phyloP scores from a whole-genome alignment of 352 stramenopile genomes.

The Pilasporangium apinafurcum region DNA sequence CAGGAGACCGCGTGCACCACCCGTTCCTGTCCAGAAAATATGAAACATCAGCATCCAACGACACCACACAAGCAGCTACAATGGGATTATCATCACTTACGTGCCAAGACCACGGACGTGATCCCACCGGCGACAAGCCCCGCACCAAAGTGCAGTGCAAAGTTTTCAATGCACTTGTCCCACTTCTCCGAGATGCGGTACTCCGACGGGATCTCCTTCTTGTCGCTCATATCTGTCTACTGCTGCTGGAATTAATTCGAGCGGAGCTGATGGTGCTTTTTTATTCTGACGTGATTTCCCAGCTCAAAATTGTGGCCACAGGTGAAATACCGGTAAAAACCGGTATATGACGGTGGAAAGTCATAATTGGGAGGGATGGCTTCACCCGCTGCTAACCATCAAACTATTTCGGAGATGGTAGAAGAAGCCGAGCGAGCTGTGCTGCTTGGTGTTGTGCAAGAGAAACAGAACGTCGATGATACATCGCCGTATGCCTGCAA shows the following conservation, averaged over 20 bases:
- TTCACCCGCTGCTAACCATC: no score
- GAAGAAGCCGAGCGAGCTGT: slow-evolving; percentile 48
- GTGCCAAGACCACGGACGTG: slow-evolving; percentile 75
- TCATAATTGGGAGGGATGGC: no score
- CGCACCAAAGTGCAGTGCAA: slow-evolving; percentile 79
- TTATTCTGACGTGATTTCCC: slow-evolving; percentile 11
- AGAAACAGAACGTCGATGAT: slow-evolving; percentile 59
- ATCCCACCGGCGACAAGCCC: slow-evolving; percentile 76
- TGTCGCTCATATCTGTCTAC: slow-evolving; percentile 5
- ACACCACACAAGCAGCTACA: slow-evolving; percentile 3
- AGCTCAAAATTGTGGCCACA: background rate
- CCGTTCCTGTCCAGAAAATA: slow-evolving; percentile 34
- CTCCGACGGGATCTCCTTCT: slow-evolving; percentile 75
- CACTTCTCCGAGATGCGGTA: slow-evolving; percentile 89
- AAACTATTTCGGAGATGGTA: no score
- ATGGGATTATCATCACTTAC: slow-evolving; percentile 27
- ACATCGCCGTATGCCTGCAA: slow-evolving; percentile 71
- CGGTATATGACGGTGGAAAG: background rate
- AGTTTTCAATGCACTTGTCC: slow-evolving; percentile 89
- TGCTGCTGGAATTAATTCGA: no score
- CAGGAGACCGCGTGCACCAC: slow-evolving; percentile 49
- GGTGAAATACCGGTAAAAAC: background rate
- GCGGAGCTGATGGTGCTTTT: no score
- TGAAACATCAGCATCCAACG: background rate
- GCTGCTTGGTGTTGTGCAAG: slow-evolving; percentile 64